A percentile compares a stretch with the other conserved stretches of the same genome.
Evolutionary conservation across 148 eudicot species (phyloP).

Genomic region (Spergularia marina): DNA sequence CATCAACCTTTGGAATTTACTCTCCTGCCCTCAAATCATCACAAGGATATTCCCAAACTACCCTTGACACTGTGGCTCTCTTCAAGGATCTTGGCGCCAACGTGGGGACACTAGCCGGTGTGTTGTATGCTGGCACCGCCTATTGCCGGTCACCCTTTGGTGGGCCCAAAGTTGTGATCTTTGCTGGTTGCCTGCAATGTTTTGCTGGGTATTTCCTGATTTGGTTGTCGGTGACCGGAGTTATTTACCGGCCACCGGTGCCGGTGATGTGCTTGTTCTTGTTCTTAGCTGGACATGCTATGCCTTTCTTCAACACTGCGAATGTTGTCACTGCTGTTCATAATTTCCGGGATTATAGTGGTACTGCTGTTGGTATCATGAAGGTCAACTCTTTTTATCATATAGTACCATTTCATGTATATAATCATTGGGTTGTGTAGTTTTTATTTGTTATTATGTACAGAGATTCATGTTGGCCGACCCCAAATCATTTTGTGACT

Average conservation of each 20-base stretch:
- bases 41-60: conserved; percentile 58
- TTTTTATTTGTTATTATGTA: neutral
- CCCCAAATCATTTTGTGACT: no score
- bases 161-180: conserved; percentile 54
- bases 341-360: conserved; percentile 57
- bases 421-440: no score
- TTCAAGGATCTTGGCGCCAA: conserved; percentile 78
- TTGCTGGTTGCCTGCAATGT: conserved; percentile 51
- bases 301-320: conserved; percentile 65
- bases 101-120: conserved; percentile 54
- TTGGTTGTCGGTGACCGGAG: conserved; percentile 55
- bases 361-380: conserved; percentile 73
- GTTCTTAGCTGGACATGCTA: conserved; percentile 60
- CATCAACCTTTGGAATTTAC: conserved; percentile 70
- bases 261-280: conserved; percentile 50
- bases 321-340: conserved; percentile 68
- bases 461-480: no score
- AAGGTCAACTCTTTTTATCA: conserved; percentile 36
- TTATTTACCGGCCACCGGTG: conserved; percentile 44
- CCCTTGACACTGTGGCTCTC: conserved; percentile 60
- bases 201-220: conserved; percentile 56
- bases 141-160: conserved; percentile 27
- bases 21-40: conserved; percentile 58
- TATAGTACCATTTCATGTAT: neutral
- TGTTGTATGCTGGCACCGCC: conserved; percentile 46